phyloP scores from a whole-genome alignment of 139 green algal species.

The Chloropicon primus region DNA sequence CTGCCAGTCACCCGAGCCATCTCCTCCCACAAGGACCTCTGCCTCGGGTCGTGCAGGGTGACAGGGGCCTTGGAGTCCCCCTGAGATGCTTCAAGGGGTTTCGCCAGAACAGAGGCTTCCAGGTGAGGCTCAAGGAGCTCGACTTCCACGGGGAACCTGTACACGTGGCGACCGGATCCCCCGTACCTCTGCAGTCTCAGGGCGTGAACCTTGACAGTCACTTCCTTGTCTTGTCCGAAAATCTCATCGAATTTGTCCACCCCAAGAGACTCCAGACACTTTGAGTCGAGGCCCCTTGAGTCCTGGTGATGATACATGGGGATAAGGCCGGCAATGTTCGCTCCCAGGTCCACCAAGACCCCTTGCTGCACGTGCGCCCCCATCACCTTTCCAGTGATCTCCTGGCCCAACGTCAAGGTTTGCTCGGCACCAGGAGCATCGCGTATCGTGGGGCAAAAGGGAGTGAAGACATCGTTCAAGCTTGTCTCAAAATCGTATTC shows the following conservation, averaged over 20 bases:
- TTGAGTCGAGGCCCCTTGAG: background rate
- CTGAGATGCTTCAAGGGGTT: background rate
- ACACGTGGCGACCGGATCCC: background rate
- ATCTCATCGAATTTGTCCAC: background rate
- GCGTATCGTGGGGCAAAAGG: background rate
- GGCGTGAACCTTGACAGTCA: background rate
- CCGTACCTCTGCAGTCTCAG: background rate
- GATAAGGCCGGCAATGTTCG: background rate
- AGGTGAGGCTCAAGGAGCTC: background rate
- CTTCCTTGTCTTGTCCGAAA: background rate
- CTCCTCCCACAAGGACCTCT: background rate
- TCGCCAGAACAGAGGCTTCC: background rate
- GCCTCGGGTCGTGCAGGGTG: background rate
- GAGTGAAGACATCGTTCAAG: background rate
- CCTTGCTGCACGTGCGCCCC: background rate
- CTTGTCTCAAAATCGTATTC: background rate
- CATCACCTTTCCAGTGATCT: background rate
- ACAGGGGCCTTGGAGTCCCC: background rate
- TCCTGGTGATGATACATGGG: background rate
- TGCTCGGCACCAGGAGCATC: background rate
- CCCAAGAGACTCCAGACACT: background rate
- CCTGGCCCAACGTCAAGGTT: background rate
- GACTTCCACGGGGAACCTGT: background rate
- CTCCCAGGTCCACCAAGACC: background rate
- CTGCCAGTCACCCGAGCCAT: background rate